These are phyloP conservation scores for Ilex paraguariensis DNA, from an alignment of 305 asterid species.

Conservation along the genomic window DNA sequence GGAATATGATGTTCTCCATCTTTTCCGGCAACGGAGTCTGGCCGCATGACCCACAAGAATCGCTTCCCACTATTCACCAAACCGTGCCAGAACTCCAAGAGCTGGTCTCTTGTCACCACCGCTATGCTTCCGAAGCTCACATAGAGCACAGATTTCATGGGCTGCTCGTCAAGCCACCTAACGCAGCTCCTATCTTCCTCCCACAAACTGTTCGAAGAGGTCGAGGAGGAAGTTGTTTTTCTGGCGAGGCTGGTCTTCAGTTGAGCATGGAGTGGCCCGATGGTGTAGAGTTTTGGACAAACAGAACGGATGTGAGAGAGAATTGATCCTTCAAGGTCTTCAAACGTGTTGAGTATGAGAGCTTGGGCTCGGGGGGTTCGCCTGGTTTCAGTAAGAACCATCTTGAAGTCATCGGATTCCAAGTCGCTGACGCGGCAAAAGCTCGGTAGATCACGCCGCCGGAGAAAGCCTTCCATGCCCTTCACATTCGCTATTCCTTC, in stretches of 20 bases:
- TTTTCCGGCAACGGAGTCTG: conserved; percentile 20
- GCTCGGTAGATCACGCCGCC: conserved; percentile 63
- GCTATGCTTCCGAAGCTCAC: conserved; percentile 38
- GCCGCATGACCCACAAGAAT: conserved; percentile 40
- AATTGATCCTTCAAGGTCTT: conserved; percentile 27
- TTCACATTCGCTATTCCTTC: conserved; percentile 38
- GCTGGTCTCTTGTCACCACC: conserved; percentile 11
- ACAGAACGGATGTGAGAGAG: conserved; percentile 19
- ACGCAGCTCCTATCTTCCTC: conserved; percentile 29
- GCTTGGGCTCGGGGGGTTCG: conserved; percentile 31
- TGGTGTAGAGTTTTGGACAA: conserved; percentile 28
- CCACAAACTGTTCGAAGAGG: conserved; percentile 25
- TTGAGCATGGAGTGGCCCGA: conserved; percentile 34
- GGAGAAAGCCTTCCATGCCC: conserved; percentile 53
- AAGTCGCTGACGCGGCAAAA: conserved; percentile 32
- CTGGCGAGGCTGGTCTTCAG: conserved; percentile 6
- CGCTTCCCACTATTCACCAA: conserved; percentile 18
- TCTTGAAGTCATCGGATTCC: conserved; percentile 24
- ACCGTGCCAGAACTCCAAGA: conserved; percentile 33
- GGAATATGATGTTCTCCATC: conserved; percentile 9
- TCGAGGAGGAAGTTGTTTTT: background rate
- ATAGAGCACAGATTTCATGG: conserved; percentile 22
- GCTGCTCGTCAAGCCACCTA: conserved; percentile 26
- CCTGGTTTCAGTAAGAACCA: conserved; percentile 29
- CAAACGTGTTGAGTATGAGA: conserved; percentile 31